These are phyloP conservation scores for Ephemerocybe angulata DNA, from an alignment of 768 basidiomycete genomes.

Conservation along the genomic window DNA sequence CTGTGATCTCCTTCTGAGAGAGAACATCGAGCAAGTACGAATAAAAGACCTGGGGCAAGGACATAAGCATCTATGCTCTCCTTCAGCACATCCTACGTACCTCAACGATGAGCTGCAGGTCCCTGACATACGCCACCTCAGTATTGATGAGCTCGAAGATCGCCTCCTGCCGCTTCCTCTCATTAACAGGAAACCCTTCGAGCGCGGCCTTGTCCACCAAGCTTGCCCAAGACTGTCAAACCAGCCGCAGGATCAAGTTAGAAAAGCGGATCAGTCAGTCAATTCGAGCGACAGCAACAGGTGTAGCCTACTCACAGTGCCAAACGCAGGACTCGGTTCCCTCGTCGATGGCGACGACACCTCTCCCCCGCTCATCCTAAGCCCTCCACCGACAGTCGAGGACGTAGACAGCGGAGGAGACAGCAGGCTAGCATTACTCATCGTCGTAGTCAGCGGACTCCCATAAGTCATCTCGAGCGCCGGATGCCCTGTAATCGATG, in stretches of 20 bases:
- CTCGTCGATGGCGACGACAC: conserved; percentile 26
- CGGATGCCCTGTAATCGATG: no score
- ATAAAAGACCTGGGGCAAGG: conserved; percentile 68
- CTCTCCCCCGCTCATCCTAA: conserved; percentile 9
- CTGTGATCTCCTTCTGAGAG: conserved; percentile 70
- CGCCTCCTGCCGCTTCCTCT: conserved; percentile 89
- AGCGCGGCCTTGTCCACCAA: conserved; percentile 82
- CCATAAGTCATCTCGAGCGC: no score
- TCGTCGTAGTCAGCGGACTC: not conserved
- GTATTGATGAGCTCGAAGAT: conserved; percentile 95
- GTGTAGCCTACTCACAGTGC: conserved; percentile 43
- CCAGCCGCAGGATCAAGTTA: not conserved
- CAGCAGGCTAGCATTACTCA: not conserved
- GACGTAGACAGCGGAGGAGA: not conserved
- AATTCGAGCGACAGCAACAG: not conserved
- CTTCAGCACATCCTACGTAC: conserved; percentile 33
- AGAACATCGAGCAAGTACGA: conserved; percentile 69
- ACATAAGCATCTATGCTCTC: not conserved
- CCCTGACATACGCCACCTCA: conserved; percentile 85
- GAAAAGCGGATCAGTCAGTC: not conserved
- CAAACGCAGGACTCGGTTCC: conserved; percentile 61
- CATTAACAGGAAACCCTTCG: conserved; percentile 71
- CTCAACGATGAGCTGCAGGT: conserved; percentile 89
- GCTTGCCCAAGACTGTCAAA: conserved; percentile 82
- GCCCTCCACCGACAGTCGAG: not conserved